These are phyloP conservation scores for Oryza officinalis DNA, from an alignment of 176 grass and related monocot species.

Conservation along the genomic window DNA sequence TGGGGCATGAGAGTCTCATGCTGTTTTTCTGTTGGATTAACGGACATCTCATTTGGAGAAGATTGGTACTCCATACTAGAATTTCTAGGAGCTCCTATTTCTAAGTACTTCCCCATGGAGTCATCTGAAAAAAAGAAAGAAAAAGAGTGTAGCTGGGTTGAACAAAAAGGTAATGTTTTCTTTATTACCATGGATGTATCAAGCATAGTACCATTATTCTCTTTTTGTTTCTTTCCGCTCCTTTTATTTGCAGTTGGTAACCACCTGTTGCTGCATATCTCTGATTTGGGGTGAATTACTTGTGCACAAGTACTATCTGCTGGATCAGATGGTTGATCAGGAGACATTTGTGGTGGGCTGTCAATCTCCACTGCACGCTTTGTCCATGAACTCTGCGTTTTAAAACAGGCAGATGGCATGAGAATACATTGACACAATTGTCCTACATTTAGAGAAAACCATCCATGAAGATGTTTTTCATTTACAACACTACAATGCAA, in stretches of 20 bases:
- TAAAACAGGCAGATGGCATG: constrained; percentile 26
- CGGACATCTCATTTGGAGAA: constrained; percentile 42
- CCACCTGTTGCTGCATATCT: constrained; percentile 69
- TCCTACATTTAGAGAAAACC: not conserved
- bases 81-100: constrained; percentile 72
- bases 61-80: constrained; percentile 50
- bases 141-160: constrained; percentile 1
- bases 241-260: constrained; percentile 47
- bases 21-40: constrained; percentile 46
- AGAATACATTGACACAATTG: constrained; percentile 29
- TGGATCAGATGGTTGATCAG: constrained; percentile 59
- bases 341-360: constrained; percentile 62
- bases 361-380: constrained; percentile 81
- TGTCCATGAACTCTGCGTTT: constrained; percentile 90
- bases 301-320: constrained; percentile 89
- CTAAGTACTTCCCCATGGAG: constrained; percentile 76
- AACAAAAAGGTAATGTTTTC: constrained; percentile 27
- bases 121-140: constrained; percentile 62
- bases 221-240: constrained; percentile 52
- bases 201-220: constrained; percentile 59
- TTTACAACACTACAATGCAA: not conserved
- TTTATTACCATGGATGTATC: constrained; percentile 2
- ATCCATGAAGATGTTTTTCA: not conserved
- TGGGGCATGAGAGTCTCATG: constrained; percentile 44
- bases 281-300: constrained; percentile 76